These are phyloP conservation scores for Magnusiomyces ingens DNA, from an alignment of 1,139 yeast species.

Conservation along the genomic window DNA sequence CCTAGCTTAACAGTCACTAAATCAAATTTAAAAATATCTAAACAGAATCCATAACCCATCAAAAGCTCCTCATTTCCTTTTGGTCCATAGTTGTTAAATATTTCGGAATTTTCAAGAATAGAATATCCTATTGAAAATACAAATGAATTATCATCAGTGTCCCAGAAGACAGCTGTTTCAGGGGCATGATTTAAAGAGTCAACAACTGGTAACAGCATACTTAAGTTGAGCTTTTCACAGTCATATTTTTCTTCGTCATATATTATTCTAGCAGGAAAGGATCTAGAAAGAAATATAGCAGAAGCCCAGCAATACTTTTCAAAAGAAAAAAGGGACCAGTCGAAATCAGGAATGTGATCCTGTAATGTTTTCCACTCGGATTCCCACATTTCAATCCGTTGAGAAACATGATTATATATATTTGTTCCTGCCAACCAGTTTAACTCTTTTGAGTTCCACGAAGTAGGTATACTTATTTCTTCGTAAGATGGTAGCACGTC, in stretches of 20 bases:
- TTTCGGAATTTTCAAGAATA: conserved; percentile 39
- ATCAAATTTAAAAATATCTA: conserved; percentile 53
- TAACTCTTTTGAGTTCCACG: conserved; percentile 36
- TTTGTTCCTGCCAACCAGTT: conserved; percentile 57
- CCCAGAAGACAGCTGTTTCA: conserved; percentile 62
- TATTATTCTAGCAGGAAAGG: conserved; percentile 57
- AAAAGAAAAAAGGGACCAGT: conserved; percentile 14
- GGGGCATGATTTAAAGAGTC: conserved; percentile 73
- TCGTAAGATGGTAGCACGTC: conserved; percentile 12
- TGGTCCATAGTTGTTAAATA: conserved; percentile 78
- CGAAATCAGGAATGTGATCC: conserved; percentile 12
- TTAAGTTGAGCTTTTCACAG: conserved; percentile 42
- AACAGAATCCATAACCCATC: conserved; percentile 58
- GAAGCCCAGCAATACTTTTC: conserved; percentile 65
- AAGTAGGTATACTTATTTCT: conserved; percentile 9
- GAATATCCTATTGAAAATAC: conserved; percentile 17
- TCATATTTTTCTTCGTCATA: conserved; percentile 26
- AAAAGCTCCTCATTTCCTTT: conserved; percentile 75
- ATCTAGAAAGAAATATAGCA: conserved; percentile 63
- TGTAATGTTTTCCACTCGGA: conserved; percentile 25
- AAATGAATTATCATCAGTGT: conserved; percentile 27
- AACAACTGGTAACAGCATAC: conserved; percentile 68
- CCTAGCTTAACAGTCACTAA: conserved; percentile 45
- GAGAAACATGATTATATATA: conserved; percentile 33
- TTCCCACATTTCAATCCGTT: conserved; percentile 26